Conservation (phyloP, 2,329 filamentous ascomycete species). For the Pyrenophora graminea region DNA sequence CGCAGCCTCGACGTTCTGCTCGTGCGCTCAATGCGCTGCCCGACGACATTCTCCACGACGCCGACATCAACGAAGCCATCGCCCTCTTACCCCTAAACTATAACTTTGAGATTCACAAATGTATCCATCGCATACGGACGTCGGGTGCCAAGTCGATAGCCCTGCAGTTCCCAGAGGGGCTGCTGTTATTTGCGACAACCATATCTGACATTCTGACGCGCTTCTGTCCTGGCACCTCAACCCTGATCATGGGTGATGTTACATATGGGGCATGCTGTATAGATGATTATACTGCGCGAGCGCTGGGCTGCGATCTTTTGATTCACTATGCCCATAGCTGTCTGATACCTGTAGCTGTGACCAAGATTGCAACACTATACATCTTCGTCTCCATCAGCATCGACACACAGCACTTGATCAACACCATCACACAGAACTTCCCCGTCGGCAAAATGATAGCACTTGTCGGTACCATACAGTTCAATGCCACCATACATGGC, state of each 20-base stretch:
- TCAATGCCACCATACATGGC: slow-evolving; percentile 94
- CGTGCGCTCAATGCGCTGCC: slow-evolving; percentile 91
- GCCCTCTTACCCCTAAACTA: slow-evolving; percentile 91
- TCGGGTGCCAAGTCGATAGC: slow-evolving; percentile 80
- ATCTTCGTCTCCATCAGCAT: slow-evolving; percentile 99
- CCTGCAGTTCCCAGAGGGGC: slow-evolving; percentile 94
- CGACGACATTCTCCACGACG: slow-evolving; percentile 80
- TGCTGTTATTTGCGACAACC: slow-evolving; percentile 93
- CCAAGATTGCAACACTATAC: slow-evolving; percentile 94
- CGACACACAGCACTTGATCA: slow-evolving; percentile 83
- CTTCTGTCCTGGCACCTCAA: slow-evolving; percentile 90
- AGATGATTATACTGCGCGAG: slow-evolving; percentile 94
- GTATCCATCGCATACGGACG: slow-evolving; percentile 88
- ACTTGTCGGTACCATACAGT: slow-evolving; percentile 95
- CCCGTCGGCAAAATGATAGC: slow-evolving; percentile 82
- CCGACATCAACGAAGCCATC: slow-evolving; percentile 85
- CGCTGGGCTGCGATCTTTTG: slow-evolving; percentile 89
- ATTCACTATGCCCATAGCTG: slow-evolving; percentile 98
- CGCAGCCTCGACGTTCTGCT: slow-evolving; percentile 71
- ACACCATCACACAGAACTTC: slow-evolving; percentile 88
- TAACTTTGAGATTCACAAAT: slow-evolving; percentile 98
- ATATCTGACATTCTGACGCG: slow-evolving; percentile 94
- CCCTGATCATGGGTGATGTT: slow-evolving; percentile 98
- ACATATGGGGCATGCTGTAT: slow-evolving; percentile 99
- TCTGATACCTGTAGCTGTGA: slow-evolving; percentile 93